These are phyloP conservation scores for Aphanomyces invadans DNA, from an alignment of 352 stramenopile species.

Conservation along the genomic window DNA sequence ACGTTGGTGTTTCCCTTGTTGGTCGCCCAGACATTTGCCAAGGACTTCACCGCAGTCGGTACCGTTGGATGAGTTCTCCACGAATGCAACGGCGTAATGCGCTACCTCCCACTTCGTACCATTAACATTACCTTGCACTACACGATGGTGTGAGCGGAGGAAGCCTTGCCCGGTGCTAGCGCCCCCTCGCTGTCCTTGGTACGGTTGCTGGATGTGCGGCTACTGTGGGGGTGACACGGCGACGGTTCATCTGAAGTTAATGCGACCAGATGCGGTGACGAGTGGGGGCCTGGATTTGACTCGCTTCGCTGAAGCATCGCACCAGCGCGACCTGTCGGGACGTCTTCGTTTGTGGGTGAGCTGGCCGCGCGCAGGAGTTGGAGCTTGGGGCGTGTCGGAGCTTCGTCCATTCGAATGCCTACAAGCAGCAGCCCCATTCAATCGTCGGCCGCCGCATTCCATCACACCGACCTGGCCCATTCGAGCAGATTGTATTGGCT, in stretches of 20 bases:
- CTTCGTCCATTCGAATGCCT: conserved; percentile 24
- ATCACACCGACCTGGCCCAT: background rate
- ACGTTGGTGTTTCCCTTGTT: conserved; percentile 99
- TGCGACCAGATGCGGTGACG: no score
- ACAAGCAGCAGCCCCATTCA: background rate
- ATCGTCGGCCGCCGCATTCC: background rate
- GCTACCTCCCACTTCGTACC: no score
- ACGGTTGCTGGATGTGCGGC: no score
- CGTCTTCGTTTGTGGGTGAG: background rate
- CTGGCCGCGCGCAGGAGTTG: background rate
- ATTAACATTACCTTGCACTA: no score
- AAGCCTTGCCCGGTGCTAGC: no score
- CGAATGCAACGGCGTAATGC: no score
- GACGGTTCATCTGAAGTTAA: no score
- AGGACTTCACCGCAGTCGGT: conserved; percentile 55
- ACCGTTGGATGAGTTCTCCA: no score
- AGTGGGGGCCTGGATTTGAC: background rate
- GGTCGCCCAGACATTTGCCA: conserved; percentile 98
- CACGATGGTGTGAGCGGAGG: no score
- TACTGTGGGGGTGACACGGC: no score
- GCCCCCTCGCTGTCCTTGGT: no score
- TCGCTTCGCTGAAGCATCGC: background rate
- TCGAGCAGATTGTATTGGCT: conserved; percentile 24
- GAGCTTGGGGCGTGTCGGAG: conserved; percentile 16
- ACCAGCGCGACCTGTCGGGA: background rate